Conservation (phyloP, 2,329 filamentous ascomycete species). For the Alternaria burnsii region DNA sequence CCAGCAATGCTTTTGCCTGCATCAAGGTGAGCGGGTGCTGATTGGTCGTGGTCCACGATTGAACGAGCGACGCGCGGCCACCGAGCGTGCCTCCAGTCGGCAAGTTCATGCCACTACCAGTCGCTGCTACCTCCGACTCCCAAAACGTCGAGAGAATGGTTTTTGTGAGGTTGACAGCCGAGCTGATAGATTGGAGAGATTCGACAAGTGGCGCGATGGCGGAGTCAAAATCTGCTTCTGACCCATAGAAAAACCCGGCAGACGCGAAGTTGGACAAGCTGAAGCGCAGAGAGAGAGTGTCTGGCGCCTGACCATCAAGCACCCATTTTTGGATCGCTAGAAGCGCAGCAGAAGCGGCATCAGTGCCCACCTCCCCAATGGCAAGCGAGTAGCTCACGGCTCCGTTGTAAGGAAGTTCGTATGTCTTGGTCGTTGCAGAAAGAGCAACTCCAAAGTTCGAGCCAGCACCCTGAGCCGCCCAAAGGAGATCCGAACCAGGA, state of each 20-base stretch:
- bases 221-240: conserved; percentile 19
- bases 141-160: conserved; percentile 25
- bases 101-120: conserved; percentile 20
- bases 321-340: conserved; percentile 26
- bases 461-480: conserved; percentile 24
- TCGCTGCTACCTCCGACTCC: conserved; percentile 19
- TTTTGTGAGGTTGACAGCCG: conserved; percentile 16
- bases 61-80: conserved; percentile 26
- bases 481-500: conserved; percentile 17
- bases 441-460: conserved; percentile 20
- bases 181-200: conserved; percentile 10
- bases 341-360: conserved; percentile 15
- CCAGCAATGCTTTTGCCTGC: conserved; percentile 19
- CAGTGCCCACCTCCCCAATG: conserved; percentile 2
- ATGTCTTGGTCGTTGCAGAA: conserved; percentile 20
- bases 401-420: conserved; percentile 10
- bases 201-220: conserved; percentile 19
- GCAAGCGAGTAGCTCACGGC: conserved; percentile 19
- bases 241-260: conserved; percentile 25
- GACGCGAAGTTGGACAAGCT: conserved; percentile 14
- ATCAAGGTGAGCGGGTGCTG: conserved; percentile 16
- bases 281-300: conserved; percentile 26
- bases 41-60: conserved; percentile 24
- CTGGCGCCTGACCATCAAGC: conserved; percentile 14
- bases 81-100: conserved; percentile 24